Base-by-base conservation (phyloP, 345 rosid genomes). In the Acer yangbiense region DNA sequence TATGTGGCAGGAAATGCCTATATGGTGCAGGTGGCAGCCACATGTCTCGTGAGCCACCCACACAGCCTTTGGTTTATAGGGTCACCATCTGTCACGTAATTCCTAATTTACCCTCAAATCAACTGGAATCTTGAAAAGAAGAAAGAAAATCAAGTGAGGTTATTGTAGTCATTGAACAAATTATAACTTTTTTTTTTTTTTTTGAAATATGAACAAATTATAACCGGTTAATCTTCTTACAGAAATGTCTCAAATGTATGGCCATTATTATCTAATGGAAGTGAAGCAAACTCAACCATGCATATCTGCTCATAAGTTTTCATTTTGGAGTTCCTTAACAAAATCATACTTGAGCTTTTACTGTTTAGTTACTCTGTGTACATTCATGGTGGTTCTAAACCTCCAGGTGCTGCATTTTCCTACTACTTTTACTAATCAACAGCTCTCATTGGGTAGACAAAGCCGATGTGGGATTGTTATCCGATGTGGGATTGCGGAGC, bases 401-500 rank as follows among this genome's bases (percentile, higher is more conserved):
- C 80, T 88, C 78, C 92, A 83, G 84, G 68, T 84, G 25, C 78
- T 83, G 52, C 85, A 83, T 50, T 77, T 80, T 17, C 60, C 62
- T 23, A 55, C 77, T 9, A 20, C 86, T 35, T 35, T 3, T 18
- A 60, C 25, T 60, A 13, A 60, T 54, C 79, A 29, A 7, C 72
- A 43, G 4, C 72, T 78, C 17, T 69, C 72, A 21, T n/a, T 20
- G 12, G 68, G 76, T 3, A 68, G 76, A 69, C 81, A 76, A 23
- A 69, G 74, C 43, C 44, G 4, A 17, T 46, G 68, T 3, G 74
- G 69, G 64, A 70, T n/a, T 10, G 4, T 50, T 8, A 65, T 88
- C 68, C 82, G 89, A 57, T 92, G 99, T 68, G 86, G 98, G 50
- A 90, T 95, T 7, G 92, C 90, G 2, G 97, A 95, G 83, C 90